Percentiles rank a stretch among this genome's conserved stretches.
phyloP scores from a whole-genome alignment of 805 yeast species.

The Ogataea methanolica region DNA sequence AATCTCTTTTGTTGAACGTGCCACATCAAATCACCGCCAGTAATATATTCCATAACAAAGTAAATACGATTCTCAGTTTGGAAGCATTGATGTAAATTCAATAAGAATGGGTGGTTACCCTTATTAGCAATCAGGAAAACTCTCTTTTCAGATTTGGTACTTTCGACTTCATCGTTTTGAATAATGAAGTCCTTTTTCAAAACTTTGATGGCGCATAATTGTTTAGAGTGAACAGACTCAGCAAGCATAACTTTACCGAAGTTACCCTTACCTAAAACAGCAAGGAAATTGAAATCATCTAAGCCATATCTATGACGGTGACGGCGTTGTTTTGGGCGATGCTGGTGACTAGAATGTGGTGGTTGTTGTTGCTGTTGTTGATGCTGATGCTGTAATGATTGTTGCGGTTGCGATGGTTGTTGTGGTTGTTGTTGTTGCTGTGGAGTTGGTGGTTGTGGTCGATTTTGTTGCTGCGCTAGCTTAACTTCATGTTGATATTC shows the following conservation, averaged over 20 bases:
- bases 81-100: constrained; percentile 90
- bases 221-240: constrained; percentile 77
- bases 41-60: constrained; percentile 96
- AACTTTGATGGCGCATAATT: constrained; percentile 92
- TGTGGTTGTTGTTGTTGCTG: constrained; percentile 12
- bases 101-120: constrained; percentile 87
- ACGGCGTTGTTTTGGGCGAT: constrained; percentile 30
- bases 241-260: constrained; percentile 98
- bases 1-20: constrained; percentile 92
- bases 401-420: constrained; percentile 11
- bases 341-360: constrained; percentile 18
- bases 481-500: constrained; percentile 8
- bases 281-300: constrained; percentile 90
- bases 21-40: constrained; percentile 99
- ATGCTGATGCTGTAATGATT: constrained; percentile 1
- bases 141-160: constrained; percentile 90
- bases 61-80: constrained; percentile 97
- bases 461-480: constrained; percentile 1
- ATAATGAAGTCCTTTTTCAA: constrained; percentile 93
- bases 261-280: constrained; percentile 97
- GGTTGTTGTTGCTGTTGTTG: constrained; percentile 5
- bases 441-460: not conserved
- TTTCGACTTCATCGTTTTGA: constrained; percentile 93
- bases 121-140: constrained; percentile 73
- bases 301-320: constrained; percentile 77